Evolutionary conservation across 495 filamentous ascomycete species (phyloP), one percentile per base, ranked within the genome.

Genomic region (Wilcoxina mikolae): DNA sequence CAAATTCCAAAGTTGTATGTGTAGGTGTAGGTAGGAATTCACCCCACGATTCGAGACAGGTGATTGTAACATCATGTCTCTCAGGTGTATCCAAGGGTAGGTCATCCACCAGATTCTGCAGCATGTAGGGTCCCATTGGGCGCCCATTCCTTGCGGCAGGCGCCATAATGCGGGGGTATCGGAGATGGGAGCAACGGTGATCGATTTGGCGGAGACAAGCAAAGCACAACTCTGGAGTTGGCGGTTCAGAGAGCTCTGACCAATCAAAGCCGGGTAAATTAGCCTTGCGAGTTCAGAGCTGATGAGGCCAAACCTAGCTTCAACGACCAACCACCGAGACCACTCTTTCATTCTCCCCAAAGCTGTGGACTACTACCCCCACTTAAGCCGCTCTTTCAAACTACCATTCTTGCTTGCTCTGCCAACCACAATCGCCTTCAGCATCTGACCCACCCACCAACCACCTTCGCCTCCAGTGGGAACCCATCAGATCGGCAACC

Each of bases 81-180:
- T 66, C 64, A 28, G 59, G 58, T 28, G 56, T 60, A 29, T 65
- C 57, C 2, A 66, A 56, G 5, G 64, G 64, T 18, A 66, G 64
- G 38, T 62, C 59, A 12, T 58, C 41, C 53, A 66, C 62, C 20
- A 66, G 56, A 4, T 65, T 59, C 46, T 53, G 58, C 27, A 66
- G 58, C 51, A 66, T 66, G 39, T 66, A 66, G n/a, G 62, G 63
- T 20, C 63, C 63, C 49, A 61, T 51, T 26, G 39, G 7, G 20
- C 25, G 28, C 2, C 12, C 12, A 10, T 50, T 50, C 47, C 47
- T 15, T n/a, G 43, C 18, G 31, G 51, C 35, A 43, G 38, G 4
- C 11, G 31, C 23, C 24, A 20, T 41, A 11, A 18, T 24, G n/a
- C 11, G 43, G n/a, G 22, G 11, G 20, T 28, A 49, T 49, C 24